Evolutionary conservation across 192 early-diverging fungal species (phyloP), one percentile per base, ranked within the genome.

Genomic region (Dissophora globulifera): DNA sequence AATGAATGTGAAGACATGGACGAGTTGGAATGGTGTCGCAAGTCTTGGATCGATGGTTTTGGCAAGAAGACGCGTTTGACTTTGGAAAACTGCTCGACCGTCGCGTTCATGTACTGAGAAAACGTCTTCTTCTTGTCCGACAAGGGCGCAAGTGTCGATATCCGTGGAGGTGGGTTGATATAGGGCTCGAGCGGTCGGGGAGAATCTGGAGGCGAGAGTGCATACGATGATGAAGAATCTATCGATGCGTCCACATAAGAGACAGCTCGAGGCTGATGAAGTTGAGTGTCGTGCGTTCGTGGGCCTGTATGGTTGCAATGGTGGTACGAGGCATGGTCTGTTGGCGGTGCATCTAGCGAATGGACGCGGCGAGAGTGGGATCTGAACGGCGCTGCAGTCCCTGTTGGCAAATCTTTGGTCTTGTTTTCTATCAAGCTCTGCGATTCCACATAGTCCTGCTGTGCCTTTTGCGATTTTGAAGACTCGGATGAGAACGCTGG

Each of bases 51-150:
- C 10, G 65, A 58, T 26, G 70, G 47, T 35, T 58, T 53, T 16
- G 62, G 57, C 45, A 60, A 32, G 23, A 75, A 51, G 0, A 30
- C 70, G 2, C 62, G 48, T 26, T 75, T 75, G 42, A 75, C 70
- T 25, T 75, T 75, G 7, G 70, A 64, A 9, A 75, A 22, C 20
- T 75, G 70, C 25, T 59, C 70, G 2, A 66, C 57, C 3, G 70
- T 75, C 6, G 70, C 56, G 0, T 9, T 35, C 70, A 75, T 58
- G n/a, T 59, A 75, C 22, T 75, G 70, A 4, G 70, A 65, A 54
- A 54, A 75, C 7, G 56, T 59, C 26, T 59, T 65, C 22, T 59
- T 65, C 50, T 48, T 64, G 22, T 75, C 70, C 15, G n/a, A n/a
- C n/a, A n/a, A n/a, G n/a, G n/a, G n/a, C n/a, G n/a, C n/a, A n/a